phyloP scores from a whole-genome alignment of 352 stramenopile species.

The Globisporangium recalcitrans region DNA sequence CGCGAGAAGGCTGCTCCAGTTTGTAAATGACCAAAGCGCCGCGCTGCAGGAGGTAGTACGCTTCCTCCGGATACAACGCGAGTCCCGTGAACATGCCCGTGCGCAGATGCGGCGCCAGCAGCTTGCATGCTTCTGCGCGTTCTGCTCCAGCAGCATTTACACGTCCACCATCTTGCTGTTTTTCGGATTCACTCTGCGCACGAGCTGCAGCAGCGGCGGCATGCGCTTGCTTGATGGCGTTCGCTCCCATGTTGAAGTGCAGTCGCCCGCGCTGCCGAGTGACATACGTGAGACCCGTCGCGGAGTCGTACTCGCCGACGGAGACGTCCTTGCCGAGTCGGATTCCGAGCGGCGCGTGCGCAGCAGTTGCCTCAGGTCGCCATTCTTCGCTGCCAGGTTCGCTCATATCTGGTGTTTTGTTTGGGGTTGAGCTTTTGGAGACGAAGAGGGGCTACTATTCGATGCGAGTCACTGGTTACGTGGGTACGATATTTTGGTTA shows the following conservation, averaged over 20 bases:
- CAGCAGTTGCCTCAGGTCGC: not conserved
- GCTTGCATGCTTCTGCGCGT: not conserved
- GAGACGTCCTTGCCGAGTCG: conserved; percentile 39
- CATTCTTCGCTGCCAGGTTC: too few species aligned
- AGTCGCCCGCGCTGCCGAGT: conserved; percentile 65
- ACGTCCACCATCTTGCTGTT: not conserved
- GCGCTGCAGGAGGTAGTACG: conserved; percentile 56
- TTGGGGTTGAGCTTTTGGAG: not conserved
- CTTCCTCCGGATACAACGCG: conserved; percentile 66
- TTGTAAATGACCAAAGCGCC: conserved; percentile 42
- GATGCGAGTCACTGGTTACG: not conserved
- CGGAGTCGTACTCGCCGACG: conserved; percentile 50
- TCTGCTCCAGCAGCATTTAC: not conserved
- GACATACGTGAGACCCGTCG: conserved; percentile 56
- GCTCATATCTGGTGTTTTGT: not conserved
- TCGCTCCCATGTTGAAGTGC: conserved; percentile 72
- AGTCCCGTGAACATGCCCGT: conserved; percentile 49
- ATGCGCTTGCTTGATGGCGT: conserved; percentile 31
- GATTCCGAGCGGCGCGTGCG: not conserved
- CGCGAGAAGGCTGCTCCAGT: conserved; percentile 16
- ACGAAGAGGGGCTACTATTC: not conserved
- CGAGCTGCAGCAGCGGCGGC: not conserved
- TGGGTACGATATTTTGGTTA: too few species aligned
- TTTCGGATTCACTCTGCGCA: not conserved
- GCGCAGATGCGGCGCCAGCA: conserved; percentile 13